Conservation (phyloP, 345 rosid species). For the Geranium rotundifolium region DNA sequence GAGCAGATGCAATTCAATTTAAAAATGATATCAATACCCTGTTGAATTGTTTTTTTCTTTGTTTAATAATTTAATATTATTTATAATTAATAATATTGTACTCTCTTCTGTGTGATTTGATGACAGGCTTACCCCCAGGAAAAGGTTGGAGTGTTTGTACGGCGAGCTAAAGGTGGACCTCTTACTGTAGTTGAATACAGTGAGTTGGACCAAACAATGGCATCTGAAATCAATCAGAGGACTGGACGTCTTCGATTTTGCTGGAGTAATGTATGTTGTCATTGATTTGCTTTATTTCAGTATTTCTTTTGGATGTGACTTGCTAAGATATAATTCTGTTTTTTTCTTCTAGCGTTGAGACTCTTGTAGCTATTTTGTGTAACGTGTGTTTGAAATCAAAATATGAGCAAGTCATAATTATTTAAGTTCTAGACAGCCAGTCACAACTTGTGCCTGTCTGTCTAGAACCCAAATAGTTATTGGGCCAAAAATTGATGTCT, state of each 20-base stretch:
- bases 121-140: constrained; percentile 91
- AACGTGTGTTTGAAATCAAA: too few relatives aligned
- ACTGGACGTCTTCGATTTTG: constrained; percentile 96
- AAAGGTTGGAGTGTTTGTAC: constrained; percentile 89
- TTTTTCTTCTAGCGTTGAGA: too few relatives aligned
- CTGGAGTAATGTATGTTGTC: constrained; percentile 82
- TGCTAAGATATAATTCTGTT: neutral
- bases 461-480: too few relatives aligned
- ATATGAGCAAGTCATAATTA: too few relatives aligned
- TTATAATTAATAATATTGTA: neutral
- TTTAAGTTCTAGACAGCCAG: too few relatives aligned
- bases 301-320: constrained; percentile 3
- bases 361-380: too few relatives aligned
- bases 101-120: constrained; percentile 6
- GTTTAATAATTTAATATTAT: neutral
- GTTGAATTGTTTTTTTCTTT: neutral
- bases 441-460: neutral
- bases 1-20: neutral
- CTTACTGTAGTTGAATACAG: constrained; percentile 92
- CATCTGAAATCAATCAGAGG: constrained; percentile 81
- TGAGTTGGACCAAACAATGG: constrained; percentile 77
- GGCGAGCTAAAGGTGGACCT: constrained; percentile 98
- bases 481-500: too few relatives aligned
- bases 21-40: neutral
- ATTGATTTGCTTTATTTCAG: neutral